Evolutionary conservation across 164 flowering plant genomes (phyloP).

Genomic region (Liriodendron chinense): DNA sequence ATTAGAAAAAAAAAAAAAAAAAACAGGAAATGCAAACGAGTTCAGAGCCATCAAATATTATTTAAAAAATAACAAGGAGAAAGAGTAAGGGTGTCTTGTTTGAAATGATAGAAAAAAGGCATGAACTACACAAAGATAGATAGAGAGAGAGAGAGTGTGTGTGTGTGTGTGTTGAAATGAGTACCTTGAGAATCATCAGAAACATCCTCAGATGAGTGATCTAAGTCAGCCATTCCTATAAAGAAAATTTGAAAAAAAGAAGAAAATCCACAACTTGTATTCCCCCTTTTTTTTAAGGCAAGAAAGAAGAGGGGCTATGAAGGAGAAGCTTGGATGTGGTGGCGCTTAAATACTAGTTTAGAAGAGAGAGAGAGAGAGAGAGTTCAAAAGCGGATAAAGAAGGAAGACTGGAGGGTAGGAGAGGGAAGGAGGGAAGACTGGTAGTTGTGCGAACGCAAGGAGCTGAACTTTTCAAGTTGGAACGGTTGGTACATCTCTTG

Average conservation of each 20-base stretch:
- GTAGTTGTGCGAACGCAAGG: not conserved
- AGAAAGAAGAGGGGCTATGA: not conserved
- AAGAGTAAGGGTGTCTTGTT: no score
- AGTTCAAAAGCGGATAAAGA: not conserved
- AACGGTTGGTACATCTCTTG: conserved; percentile 2
- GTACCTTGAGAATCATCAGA: not conserved
- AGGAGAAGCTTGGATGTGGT: not conserved
- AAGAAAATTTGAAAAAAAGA: not conserved
- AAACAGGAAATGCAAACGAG: not conserved
- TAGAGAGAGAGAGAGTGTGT: not conserved
- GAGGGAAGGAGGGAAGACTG: conserved; percentile 1
- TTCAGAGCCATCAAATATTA: conserved; percentile 20
- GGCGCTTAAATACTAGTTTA: conserved; percentile 6
- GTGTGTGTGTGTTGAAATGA: no score
- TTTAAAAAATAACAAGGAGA: no score
- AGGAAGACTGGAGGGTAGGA: not conserved
- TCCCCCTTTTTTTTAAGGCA: not conserved
- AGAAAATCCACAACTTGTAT: not conserved
- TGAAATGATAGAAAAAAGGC: no score
- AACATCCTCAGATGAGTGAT: conserved; percentile 3
- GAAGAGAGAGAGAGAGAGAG: not conserved
- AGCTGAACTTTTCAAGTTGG: not conserved
- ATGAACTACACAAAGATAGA: not conserved
- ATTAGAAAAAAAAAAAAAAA: not conserved
- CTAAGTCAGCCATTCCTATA: not conserved